These are phyloP conservation scores for Coemansia sp. DNA, from an alignment of 192 early-diverging fungal species.

Conservation along the genomic window DNA sequence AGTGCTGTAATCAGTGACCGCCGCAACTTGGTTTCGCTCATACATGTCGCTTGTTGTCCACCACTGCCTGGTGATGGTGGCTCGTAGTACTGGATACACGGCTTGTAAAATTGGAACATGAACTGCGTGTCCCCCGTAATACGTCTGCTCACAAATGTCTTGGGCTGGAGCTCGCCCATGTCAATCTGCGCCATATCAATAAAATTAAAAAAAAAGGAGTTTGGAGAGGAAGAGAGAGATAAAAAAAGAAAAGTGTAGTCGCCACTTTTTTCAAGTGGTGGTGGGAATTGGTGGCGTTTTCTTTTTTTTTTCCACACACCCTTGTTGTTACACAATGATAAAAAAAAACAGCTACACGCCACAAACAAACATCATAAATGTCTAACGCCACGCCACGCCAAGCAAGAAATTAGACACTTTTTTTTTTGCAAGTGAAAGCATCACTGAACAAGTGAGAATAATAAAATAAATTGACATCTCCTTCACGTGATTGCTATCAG, in stretches of 20 bases:
- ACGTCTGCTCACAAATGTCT: not conserved
- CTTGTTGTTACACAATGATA: too few species aligned
- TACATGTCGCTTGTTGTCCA: not conserved
- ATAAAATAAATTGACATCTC: too few species aligned
- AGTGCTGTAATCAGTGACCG: constrained; percentile 20
- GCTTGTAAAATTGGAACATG: constrained; percentile 57
- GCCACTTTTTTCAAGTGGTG: not conserved
- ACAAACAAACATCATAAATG: too few species aligned
- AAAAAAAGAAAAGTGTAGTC: not conserved
- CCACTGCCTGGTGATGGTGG: constrained; percentile 2
- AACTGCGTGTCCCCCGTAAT: constrained; percentile 49
- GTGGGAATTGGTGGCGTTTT: constrained; percentile 1
- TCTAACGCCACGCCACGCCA: too few species aligned
- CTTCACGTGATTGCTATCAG: too few species aligned
- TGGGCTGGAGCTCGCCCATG: constrained; percentile 8
- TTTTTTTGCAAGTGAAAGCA: too few species aligned
- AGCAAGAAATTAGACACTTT: too few species aligned
- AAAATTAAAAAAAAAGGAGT: not conserved
- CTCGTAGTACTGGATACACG: constrained; percentile 41
- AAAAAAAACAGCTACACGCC: too few species aligned
- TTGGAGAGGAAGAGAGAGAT: not conserved
- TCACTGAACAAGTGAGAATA: too few species aligned
- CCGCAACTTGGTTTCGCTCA: constrained; percentile 8
- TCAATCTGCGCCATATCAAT: not conserved
- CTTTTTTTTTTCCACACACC: not conserved